These are phyloP conservation scores for Dentipellis sp. DNA, from an alignment of 768 basidiomycete genomes.

Conservation along the genomic window DNA sequence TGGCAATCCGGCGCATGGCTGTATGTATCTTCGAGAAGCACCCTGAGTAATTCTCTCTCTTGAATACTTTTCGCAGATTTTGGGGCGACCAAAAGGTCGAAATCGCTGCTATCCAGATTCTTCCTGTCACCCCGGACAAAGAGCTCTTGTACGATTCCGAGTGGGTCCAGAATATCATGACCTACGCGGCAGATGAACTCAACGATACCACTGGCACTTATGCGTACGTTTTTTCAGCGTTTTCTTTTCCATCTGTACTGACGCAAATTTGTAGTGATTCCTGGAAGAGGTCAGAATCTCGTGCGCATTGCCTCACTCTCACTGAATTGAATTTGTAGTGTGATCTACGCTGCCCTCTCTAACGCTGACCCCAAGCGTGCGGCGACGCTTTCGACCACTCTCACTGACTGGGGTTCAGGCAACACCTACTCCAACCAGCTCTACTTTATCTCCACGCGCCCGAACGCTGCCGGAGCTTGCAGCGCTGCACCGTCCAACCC, in stretches of 20 bases:
- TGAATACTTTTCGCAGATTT: constrained; percentile 14
- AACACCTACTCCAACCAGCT: constrained; percentile 24
- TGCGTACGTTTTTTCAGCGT: not conserved
- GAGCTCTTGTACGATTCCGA: constrained; percentile 25
- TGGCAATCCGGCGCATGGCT: constrained; percentile 28
- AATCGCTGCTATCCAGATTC: constrained; percentile 28
- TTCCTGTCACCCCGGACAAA: constrained; percentile 27
- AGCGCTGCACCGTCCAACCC: constrained; percentile 20
- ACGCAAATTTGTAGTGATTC: constrained; percentile 14
- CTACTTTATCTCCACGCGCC: constrained; percentile 26
- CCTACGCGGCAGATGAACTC: constrained; percentile 21
- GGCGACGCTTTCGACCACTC: constrained; percentile 20
- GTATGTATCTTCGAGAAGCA: constrained; percentile 14
- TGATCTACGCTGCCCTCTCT: constrained; percentile 27
- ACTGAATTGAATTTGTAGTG: not conserved
- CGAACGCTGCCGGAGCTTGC: constrained; percentile 21
- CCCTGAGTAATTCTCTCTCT: not conserved
- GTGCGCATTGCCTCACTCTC: no score
- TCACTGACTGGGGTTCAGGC: constrained; percentile 26
- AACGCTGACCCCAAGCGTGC: constrained; percentile 20
- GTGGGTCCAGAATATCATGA: constrained; percentile 22
- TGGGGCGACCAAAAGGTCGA: constrained; percentile 25
- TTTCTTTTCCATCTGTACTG: not conserved
- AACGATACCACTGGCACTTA: constrained; percentile 9
- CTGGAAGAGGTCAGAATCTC: constrained; percentile 18